Base-by-base conservation (phyloP, 1,284 basidiomycete species). In the Ustilago sp. region DNA sequence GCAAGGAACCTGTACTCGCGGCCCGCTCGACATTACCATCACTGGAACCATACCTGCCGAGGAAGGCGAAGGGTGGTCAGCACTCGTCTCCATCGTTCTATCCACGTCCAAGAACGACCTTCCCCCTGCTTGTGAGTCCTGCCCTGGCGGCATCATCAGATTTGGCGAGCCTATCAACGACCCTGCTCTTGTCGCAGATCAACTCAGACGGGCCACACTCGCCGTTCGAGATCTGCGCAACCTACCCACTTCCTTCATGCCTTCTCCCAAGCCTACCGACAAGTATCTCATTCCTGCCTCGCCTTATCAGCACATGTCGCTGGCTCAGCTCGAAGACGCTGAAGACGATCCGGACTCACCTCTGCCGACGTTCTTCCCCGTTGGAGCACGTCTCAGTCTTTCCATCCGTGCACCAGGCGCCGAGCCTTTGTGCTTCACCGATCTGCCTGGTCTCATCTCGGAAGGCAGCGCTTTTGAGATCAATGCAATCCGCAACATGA, bases 341-440 rank as follows among this genome's bases (percentile, higher is more conserved):
- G 68, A 71, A n/a, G 68, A 70, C n/a, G 36, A 48, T 28, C n/a
- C 43, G 17, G 34, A 61, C 23, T 53, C 34, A 12, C 15, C 19
- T 31, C 53, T 60, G 3, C 59, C 59, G 3, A 52, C 51, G 17
- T 72, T 72, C 39, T 72, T 72, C 36, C 59, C 64, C n/a, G 50
- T 17, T 3, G 52, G 57, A 0, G 57, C 58, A 12, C 58, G 67
- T 15, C 67, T 69, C 1, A 35, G 38, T 6, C 47, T 69, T 9
- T 55, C 61, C 1, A 52, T 72, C 8, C 57, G 55, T 3, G 56
- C 56, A 1, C 60, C 56, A 11, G 63, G 47, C 23, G 56, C 57
- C 13, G 51, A 69, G 48, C 67, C 67, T n/a, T 56, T 72, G 9
- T 55, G 51, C 23, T 72, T 72, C 31, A 72, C 64, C 32, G 69